phyloP scores from a whole-genome alignment of 2,329 filamentous ascomycete species.

The Rhynchosporium secalis region DNA sequence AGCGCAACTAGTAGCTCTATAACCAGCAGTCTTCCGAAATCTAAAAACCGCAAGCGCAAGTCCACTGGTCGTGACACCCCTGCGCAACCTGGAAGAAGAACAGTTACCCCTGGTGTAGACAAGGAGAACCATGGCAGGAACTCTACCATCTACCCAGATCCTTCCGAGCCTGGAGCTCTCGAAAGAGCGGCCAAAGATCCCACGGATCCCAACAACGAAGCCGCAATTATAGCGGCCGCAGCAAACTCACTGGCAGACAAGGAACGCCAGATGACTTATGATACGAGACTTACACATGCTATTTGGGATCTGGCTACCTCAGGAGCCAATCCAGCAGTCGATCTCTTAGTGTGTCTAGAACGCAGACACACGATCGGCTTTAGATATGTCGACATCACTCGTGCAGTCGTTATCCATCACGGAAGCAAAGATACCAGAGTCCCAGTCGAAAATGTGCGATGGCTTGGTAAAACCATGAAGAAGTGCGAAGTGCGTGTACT shows the following conservation, averaged over 20 bases:
- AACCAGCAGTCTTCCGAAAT: slow-evolving; percentile 73
- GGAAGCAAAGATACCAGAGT: slow-evolving; percentile 88
- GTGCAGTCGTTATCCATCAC: slow-evolving; percentile 90
- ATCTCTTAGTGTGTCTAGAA: slow-evolving; percentile 89
- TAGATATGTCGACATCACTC: slow-evolving; percentile 92
- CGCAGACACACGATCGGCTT: slow-evolving; percentile 90
- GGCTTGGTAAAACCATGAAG: slow-evolving; percentile 92
- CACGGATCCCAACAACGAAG: slow-evolving; percentile 37
- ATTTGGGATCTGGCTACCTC: slow-evolving; percentile 94
- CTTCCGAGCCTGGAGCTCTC: slow-evolving; percentile 32
- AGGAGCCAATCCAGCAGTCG: slow-evolving; percentile 89
- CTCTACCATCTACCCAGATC: slow-evolving; percentile 36
- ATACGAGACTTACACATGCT: slow-evolving; percentile 81
- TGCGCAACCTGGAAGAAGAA: slow-evolving; percentile 39
- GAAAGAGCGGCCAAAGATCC: slow-evolving; percentile 34
- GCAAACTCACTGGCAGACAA: slow-evolving; percentile 65
- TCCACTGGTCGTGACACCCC: slow-evolving; percentile 45
- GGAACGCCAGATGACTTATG: slow-evolving; percentile 74
- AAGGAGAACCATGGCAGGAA: slow-evolving; percentile 39
- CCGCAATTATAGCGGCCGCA: slow-evolving; percentile 48
- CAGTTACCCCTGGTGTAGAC: slow-evolving; percentile 40
- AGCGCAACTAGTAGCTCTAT: slow-evolving; percentile 85
- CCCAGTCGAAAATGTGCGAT: slow-evolving; percentile 90
- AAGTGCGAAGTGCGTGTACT: slow-evolving; percentile 88
- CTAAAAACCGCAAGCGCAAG: slow-evolving; percentile 62